A percentile compares a stretch with the other conserved stretches of the same genome.
These are phyloP conservation scores for Pseudogymnoascus sp. DNA, from an alignment of 2,329 filamentous ascomycete species.

Conservation along the genomic window DNA sequence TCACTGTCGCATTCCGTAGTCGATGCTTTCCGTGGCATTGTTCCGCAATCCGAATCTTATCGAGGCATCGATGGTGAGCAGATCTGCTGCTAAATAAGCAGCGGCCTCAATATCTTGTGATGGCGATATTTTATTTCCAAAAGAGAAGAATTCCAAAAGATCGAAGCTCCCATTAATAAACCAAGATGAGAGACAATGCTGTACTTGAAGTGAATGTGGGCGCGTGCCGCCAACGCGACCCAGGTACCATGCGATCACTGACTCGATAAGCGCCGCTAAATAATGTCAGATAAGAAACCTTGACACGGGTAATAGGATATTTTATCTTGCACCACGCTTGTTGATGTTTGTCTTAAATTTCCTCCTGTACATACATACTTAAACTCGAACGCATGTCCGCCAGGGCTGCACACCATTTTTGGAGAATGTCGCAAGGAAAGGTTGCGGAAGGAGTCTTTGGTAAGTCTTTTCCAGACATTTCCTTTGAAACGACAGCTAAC, in stretches of 20 bases:
- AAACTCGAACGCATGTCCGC: slow-evolving; percentile 17
- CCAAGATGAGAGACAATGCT: not conserved
- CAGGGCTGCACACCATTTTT: slow-evolving; percentile 14
- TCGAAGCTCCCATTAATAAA: not conserved
- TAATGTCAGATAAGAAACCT: slow-evolving; percentile 6
- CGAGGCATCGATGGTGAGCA: not conserved
- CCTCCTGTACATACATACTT: not conserved
- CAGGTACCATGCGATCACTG: not conserved
- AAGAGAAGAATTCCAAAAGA: not conserved
- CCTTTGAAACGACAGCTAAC: slow-evolving; percentile 13
- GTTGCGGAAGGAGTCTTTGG: slow-evolving; percentile 56
- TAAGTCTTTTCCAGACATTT: slow-evolving; percentile 29
- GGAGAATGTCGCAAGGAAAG: slow-evolving; percentile 31
- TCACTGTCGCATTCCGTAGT: slow-evolving; percentile 27
- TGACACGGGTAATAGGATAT: slow-evolving; percentile 1
- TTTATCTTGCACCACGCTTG: slow-evolving; percentile 1
- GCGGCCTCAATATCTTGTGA: not conserved
- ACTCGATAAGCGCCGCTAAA: slow-evolving; percentile 8
- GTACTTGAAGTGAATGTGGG: not conserved
- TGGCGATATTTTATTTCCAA: not conserved
- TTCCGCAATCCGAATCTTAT: not conserved
- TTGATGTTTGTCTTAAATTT: not conserved
- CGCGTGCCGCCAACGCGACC: slow-evolving; percentile 1
- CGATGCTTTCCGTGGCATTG: not conserved
- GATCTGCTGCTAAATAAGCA: not conserved